Base-by-base conservation (phyloP, 2,329 filamentous ascomycete species). In the Fusarium udum region DNA sequence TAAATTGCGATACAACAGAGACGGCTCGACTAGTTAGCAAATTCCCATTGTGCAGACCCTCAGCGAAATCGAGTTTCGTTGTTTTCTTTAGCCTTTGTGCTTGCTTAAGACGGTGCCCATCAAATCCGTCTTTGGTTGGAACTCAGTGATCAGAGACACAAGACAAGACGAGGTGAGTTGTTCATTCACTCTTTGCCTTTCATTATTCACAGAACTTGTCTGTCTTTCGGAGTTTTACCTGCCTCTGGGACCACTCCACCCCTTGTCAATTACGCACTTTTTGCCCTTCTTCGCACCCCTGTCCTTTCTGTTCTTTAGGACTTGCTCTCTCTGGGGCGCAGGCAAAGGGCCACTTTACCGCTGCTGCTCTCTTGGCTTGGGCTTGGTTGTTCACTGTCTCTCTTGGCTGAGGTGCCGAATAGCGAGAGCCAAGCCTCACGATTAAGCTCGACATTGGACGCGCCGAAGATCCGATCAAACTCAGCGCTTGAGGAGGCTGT, bases 381-480 rank as follows among this genome's bases (percentile, higher is more conserved):
- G 51, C 49, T 64, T 52, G 57, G 32, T 69, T 28, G 42, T 55
- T 52, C 39, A 57, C 52, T 36, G 55, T 61, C 69, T 60, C 69
- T 75, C 72, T 75, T 70, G 72, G 72, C 72, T 43, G 59, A 55
- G 57, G 69, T 74, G 72, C 72, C 69, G 72, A 73, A 62, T 49
- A 71, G 72, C 72, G 69, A 73, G 53, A 64, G 72, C 72, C 72
- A 75, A 75, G 72, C 72, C 72, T 60, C 61, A 59, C 43, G 36
- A 22, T 55, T 53, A 37, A 42, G 36, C 68, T 74, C 51, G 57
- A 71, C 60, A 57, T 53, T 65, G 42, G 51, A 61, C 32, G 65
- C 74, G 74, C 75, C 75, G 75, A 77, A 73, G 67, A 77, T 67
- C 74, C 65, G 70, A 77, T 71, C 72, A 74, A 71, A 71, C 66